Base-by-base conservation (phyloP, 257 asterid genomes). In the Nicotiana benthamiana region DNA sequence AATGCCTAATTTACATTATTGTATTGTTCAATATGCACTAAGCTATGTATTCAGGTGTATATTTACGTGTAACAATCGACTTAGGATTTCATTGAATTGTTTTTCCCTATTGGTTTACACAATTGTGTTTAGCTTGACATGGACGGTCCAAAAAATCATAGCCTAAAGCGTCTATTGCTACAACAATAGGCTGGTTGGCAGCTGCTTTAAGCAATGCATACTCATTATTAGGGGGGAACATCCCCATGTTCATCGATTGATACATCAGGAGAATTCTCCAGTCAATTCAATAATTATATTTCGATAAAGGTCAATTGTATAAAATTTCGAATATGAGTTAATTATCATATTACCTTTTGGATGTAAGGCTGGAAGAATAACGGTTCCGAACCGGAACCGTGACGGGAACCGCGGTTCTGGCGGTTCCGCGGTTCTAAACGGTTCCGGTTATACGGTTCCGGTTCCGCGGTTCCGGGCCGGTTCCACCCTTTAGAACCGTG, bases 81-180 rank as follows among this genome's bases (percentile, higher is more conserved):
- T 36, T 5, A 10, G n/a, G 77, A 68, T 68, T 68, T 57, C 12
- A 68, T 11, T 11, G 34, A 12, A 68, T 40, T 68, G 54, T 9
- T 40, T 68, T 68, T 11, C 53, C 17, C 2, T 1, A 12, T 30
- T 68, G 46, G 13, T 9, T 34, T 20, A 27, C 52, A 30, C 10
- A 6, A 36, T 67, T 36, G 54, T 9, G 54, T 67, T 67, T 67
- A 10, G 30, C 32, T 68, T 68, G 56, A 36, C 76, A 40, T 68
- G 56, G 27, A 36, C 2, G 5, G 20, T 68, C 77, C 27, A 40
- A 9, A 83, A 90, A 93, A 84, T 85, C 92, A 20, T 89, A 85
- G 75, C 94, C 92, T 9, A 92, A 89, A 1, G 97, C 98, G 11
- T 92, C 96, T 32, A 93, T 90, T 54, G 94, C 98, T 0, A 93